A percentile compares a stretch with the other conserved stretches of the same genome.
Evolutionary conservation across 2,329 filamentous ascomycete genomes (phyloP).

Genomic region (Ambrosiella xylebori): DNA sequence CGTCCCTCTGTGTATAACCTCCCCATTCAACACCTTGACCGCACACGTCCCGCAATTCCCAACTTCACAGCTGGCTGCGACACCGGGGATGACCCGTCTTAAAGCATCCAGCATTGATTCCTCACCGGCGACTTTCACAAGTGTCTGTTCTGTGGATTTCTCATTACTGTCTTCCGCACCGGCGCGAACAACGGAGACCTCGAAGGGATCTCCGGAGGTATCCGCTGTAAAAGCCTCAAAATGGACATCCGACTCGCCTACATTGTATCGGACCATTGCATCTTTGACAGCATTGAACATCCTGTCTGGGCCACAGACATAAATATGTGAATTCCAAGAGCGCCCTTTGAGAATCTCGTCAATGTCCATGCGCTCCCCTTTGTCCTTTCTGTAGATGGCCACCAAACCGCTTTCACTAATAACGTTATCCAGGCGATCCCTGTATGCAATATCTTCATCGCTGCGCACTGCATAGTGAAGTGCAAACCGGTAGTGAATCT

Average conservation of each 20-base stretch:
- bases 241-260: conserved; percentile 36
- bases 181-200: conserved; percentile 31
- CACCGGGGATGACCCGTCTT: conserved; percentile 24
- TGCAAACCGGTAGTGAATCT: conserved; percentile 31
- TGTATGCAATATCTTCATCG: conserved; percentile 35
- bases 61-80: conserved; percentile 34
- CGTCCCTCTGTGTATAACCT: conserved; percentile 32
- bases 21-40: conserved; percentile 25
- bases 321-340: conserved; percentile 38
- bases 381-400: conserved; percentile 34
- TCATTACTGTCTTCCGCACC: neutral
- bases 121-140: conserved; percentile 29
- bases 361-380: conserved; percentile 36
- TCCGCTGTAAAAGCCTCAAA: conserved; percentile 40
- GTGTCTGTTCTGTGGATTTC: conserved; percentile 17
- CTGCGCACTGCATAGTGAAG: conserved; percentile 43
- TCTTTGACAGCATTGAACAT: conserved; percentile 35
- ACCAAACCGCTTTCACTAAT: conserved; percentile 16
- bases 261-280: conserved; percentile 24
- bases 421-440: conserved; percentile 27
- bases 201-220: conserved; percentile 40
- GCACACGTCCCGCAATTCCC: conserved; percentile 38
- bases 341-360: conserved; percentile 25
- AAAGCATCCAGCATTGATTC: conserved; percentile 34
- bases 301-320: conserved; percentile 40